Base-by-base conservation (phyloP, 768 basidiomycete genomes). In the Podaxis rugospora region DNA sequence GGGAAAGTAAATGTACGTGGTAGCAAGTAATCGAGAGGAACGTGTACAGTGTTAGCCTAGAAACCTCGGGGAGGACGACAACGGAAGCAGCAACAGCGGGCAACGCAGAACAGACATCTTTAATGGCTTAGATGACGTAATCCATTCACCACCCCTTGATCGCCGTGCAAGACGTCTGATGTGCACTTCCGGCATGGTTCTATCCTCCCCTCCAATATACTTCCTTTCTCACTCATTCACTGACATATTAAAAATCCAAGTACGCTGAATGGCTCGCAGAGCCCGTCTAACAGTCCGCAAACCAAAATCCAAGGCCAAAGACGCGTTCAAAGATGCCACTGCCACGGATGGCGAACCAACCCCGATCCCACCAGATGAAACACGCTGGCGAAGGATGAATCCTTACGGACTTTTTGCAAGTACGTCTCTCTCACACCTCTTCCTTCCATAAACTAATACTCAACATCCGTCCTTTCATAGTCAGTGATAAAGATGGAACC, bases 401-500 rank as follows among this genome's bases (percentile, higher is more conserved):
- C 51, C 25, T 2, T 70, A 57, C 46, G 63, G 61, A 2, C 47
- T 39, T n/a, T 70, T 69, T 56, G 55, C 65, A 7, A 59, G 69
- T 69, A 25, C 35, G 35, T 3, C 18, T 6, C 18, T 1, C 23
- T 25, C 2, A 11, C 25, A 23, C 16, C 4, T 36, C 16, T 36
- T n/a, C 2, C n/a, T 55, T 21, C 11, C 14, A 27, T 27, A 36
- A 11, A 14, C 10, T 36, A 35, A 21, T 4, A 35, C 37, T 21
- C 2, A 27, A 23, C 13, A 35, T 1, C 25, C 46, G 59, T 40
- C 7, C 7, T 32, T 2, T 32, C 32, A 9, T 4, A 53, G 35
- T 62, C 53, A 40, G 40, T 32, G 57, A 54, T 47, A 54, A 74
- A n/a, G 74, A 74, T 3, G 71, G 66, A 1, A 62, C 62, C 5